A percentile compares a stretch with the other conserved stretches of the same genome.
Evolutionary conservation across 768 basidiomycete genomes (phyloP).

Genomic region (Dioszegia crocea): DNA sequence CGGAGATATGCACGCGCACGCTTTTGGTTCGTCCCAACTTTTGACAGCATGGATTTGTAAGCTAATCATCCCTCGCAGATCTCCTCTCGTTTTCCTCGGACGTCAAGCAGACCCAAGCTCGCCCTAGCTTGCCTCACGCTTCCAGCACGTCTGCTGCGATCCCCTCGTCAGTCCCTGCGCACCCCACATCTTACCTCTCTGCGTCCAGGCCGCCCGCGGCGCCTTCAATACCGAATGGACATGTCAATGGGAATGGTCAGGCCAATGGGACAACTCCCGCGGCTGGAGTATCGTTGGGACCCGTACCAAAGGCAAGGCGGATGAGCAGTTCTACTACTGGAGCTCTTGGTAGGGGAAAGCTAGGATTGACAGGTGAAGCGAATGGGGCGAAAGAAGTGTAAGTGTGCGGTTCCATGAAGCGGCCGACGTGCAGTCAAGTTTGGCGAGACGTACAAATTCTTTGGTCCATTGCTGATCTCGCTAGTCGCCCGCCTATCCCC

Average conservation of each 20-base stretch:
- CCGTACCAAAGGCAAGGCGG: conserved; percentile 28
- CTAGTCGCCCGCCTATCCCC: conserved; percentile 18
- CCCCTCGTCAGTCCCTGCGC: conserved; percentile 32
- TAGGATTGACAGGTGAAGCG: conserved; percentile 32
- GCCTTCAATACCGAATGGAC: background rate
- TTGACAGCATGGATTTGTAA: background rate
- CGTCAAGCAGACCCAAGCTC: conserved; percentile 4
- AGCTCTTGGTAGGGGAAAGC: conserved; percentile 38
- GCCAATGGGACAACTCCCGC: conserved; percentile 3
- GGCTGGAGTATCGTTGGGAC: conserved; percentile 8
- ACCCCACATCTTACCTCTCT: conserved; percentile 28
- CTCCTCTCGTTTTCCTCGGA: conserved; percentile 34
- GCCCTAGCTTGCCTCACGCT: conserved; percentile 16
- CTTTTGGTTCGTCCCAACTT: conserved; percentile 32
- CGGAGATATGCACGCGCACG: conserved; percentile 38
- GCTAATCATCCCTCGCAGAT: conserved; percentile 19
- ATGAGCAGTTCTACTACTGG: conserved; percentile 44
- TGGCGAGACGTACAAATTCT: too few relatives aligned
- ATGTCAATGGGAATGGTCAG: background rate
- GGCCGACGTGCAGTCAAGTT: too few relatives aligned
- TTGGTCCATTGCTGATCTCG: background rate
- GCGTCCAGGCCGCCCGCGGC: conserved; percentile 25
- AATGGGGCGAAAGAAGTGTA: conserved; percentile 24
- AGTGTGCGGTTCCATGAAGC: too few relatives aligned
- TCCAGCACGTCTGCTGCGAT: conserved; percentile 16